Evolutionary conservation across 2,329 filamentous ascomycete species (phyloP).

Genomic region (Rhytidhysteron rufulum): DNA sequence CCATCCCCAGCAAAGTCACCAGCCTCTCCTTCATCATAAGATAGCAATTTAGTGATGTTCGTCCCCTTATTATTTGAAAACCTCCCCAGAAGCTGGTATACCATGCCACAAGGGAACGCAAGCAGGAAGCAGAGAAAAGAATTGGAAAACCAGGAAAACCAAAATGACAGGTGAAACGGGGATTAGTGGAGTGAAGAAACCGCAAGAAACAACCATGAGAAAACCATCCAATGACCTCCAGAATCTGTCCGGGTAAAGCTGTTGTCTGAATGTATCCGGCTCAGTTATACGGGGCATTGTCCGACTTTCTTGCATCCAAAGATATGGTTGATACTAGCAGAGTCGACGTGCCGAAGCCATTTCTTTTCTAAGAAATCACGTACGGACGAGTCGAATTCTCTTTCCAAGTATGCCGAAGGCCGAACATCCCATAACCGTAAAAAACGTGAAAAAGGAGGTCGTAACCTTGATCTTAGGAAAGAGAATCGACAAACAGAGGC

Average conservation of each 20-base stretch:
- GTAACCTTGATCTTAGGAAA: slow-evolving; percentile 27
- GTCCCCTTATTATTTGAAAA: slow-evolving; percentile 32
- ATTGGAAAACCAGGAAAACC: slow-evolving; percentile 21
- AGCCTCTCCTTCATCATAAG: neutral
- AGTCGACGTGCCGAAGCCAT: slow-evolving; percentile 16
- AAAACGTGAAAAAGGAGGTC: slow-evolving; percentile 22
- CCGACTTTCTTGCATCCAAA: slow-evolving; percentile 6
- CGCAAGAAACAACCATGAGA: slow-evolving; percentile 26
- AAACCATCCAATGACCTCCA: slow-evolving; percentile 22
- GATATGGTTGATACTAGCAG: slow-evolving; percentile 15
- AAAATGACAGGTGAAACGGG: slow-evolving; percentile 28
- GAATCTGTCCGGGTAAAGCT: slow-evolving; percentile 22
- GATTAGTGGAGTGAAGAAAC: slow-evolving; percentile 22
- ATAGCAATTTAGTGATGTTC: slow-evolving; percentile 34
- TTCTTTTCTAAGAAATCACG: slow-evolving; percentile 16
- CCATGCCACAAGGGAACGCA: slow-evolving; percentile 33
- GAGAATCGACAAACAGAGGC: slow-evolving; percentile 31
- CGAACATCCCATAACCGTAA: slow-evolving; percentile 22
- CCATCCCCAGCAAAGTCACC: neutral
- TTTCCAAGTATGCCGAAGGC: slow-evolving; percentile 22
- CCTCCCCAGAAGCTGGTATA: slow-evolving; percentile 41
- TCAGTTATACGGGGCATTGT: slow-evolving; percentile 6
- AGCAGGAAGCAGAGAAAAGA: slow-evolving; percentile 22
- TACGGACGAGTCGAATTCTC: slow-evolving; percentile 30
- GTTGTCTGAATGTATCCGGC: slow-evolving; percentile 18